These are phyloP conservation scores for Penicillium digitatum DNA, from an alignment of 2,329 filamentous ascomycete species.

Conservation along the genomic window DNA sequence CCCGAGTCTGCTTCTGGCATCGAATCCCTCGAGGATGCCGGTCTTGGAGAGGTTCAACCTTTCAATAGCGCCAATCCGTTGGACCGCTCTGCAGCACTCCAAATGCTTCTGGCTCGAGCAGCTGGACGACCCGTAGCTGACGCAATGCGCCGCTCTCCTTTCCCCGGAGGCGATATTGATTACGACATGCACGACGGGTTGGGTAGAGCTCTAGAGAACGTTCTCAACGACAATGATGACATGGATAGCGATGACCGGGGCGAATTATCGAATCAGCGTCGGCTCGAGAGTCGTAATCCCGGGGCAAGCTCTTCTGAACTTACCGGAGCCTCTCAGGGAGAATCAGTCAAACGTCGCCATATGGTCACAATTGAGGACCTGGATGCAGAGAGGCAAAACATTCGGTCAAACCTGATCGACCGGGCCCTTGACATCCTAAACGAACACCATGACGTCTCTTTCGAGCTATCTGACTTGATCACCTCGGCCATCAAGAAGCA, in stretches of 20 bases:
- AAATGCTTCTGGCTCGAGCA: conserved; percentile 35
- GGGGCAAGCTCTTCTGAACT: conserved; percentile 21
- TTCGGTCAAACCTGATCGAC: conserved; percentile 77
- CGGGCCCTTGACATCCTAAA: conserved; percentile 86
- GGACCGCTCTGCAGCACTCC: conserved; percentile 31
- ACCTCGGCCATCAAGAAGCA: conserved; percentile 64
- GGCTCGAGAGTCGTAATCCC: conserved; percentile 11
- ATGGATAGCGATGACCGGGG: conserved; percentile 24
- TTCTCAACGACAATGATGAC: conserved; percentile 34
- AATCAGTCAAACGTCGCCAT: conserved; percentile 28
- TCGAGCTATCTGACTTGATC: conserved; percentile 86
- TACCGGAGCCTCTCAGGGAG: conserved; percentile 16
- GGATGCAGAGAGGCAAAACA: conserved; percentile 66
- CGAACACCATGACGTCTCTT: conserved; percentile 80
- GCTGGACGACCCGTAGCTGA: conserved; percentile 25
- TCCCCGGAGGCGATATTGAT: conserved; percentile 25
- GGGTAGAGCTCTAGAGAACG: conserved; percentile 43
- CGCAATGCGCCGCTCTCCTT: conserved; percentile 20
- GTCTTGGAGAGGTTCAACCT: conserved; percentile 25
- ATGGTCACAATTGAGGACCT: conserved; percentile 68
- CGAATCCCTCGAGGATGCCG: conserved; percentile 31
- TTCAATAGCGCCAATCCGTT: conserved; percentile 22
- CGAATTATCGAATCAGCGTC: conserved; percentile 22
- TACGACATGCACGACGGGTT: conserved; percentile 34
- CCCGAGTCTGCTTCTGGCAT: conserved; percentile 28